phyloP scores from a whole-genome alignment of 805 yeast genomes.

The Metschnikowia similis region DNA sequence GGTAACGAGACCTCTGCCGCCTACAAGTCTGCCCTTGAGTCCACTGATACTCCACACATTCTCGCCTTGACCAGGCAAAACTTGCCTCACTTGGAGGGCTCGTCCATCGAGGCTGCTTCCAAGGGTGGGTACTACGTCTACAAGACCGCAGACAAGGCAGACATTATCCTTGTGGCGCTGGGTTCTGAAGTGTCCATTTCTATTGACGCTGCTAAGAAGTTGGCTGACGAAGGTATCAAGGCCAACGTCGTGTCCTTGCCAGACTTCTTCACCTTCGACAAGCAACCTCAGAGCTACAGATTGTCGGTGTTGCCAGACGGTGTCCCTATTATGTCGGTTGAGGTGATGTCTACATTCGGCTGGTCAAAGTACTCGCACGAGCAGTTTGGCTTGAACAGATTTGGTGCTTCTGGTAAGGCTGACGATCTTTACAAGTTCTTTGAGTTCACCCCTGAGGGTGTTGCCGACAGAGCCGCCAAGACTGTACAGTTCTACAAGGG shows the following conservation, averaged over 20 bases:
- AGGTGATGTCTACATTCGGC: constrained; percentile 86
- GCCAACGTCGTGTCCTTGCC: constrained; percentile 89
- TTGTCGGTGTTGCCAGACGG: constrained; percentile 91
- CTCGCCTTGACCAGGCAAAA: constrained; percentile 81
- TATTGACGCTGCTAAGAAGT: constrained; percentile 75
- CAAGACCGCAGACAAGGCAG: constrained; percentile 47
- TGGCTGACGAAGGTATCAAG: constrained; percentile 61
- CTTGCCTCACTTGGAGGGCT: constrained; percentile 91
- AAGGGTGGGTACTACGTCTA: constrained; percentile 86
- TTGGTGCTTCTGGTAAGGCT: constrained; percentile 95
- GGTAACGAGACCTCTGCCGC: constrained; percentile 88
- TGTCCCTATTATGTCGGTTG: constrained; percentile 87
- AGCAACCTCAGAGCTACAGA: constrained; percentile 75
- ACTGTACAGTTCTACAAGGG: constrained; percentile 83
- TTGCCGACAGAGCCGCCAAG: constrained; percentile 79
- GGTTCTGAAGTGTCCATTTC: constrained; percentile 91
- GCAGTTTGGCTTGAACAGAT: constrained; percentile 91
- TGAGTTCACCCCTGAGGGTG: constrained; percentile 89
- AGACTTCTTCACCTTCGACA: constrained; percentile 85
- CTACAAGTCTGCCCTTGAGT: constrained; percentile 59
- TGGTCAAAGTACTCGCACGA: constrained; percentile 96
- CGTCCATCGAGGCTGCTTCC: constrained; percentile 82
- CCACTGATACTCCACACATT: constrained; percentile 64
- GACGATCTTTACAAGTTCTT: constrained; percentile 75
- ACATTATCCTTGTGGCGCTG: constrained; percentile 76